phyloP scores from a whole-genome alignment of 2,329 filamentous ascomycete species.

The Elsinoe batatas region DNA sequence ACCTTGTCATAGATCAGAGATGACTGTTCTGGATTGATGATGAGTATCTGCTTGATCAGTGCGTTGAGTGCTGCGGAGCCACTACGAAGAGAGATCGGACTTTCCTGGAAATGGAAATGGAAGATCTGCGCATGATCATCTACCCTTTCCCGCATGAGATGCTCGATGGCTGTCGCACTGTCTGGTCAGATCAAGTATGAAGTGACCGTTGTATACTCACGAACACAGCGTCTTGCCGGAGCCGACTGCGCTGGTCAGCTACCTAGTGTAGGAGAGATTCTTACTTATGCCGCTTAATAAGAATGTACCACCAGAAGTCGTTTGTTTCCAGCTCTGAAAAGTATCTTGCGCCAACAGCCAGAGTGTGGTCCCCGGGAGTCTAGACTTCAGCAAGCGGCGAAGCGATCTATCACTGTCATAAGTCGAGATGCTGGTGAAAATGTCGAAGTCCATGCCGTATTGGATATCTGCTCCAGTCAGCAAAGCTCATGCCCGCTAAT shows the following conservation, averaged over 20 bases:
- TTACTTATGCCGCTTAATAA: not conserved
- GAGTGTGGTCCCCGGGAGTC: not conserved
- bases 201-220: no score
- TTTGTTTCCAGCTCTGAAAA: not conserved
- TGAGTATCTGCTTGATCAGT: not conserved
- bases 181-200: not conserved
- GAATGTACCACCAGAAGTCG: not conserved
- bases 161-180: not conserved
- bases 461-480: not conserved
- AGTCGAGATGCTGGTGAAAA: not conserved
- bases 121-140: not conserved
- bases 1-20: not conserved
- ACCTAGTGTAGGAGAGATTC: not conserved
- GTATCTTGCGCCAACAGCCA: not conserved
- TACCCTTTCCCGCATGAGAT: not conserved
- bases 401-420: not conserved
- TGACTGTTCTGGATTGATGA: not conserved
- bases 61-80: not conserved
- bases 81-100: no score
- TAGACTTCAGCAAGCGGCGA: not conserved
- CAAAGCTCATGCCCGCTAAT: no score
- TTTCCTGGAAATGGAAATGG: not conserved
- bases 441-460: not conserved
- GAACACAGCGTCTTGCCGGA: not conserved
- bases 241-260: not conserved